Evolutionary conservation across 768 basidiomycete genomes (phyloP), one percentile per base, ranked within the genome.

Genomic region (Lactarius indigo): DNA sequence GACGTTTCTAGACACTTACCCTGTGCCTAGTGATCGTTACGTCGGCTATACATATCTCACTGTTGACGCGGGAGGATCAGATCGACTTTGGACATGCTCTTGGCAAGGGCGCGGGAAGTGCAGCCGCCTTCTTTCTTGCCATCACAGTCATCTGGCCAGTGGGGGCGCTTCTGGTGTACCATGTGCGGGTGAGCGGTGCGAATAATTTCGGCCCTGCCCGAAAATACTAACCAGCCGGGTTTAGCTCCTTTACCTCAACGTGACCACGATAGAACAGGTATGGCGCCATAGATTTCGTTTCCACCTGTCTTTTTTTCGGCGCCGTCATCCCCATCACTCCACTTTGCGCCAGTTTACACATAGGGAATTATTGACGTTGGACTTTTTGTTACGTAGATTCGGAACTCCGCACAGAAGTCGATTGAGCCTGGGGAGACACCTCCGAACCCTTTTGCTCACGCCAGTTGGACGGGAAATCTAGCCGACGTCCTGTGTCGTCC

Each of bases 231-330:
- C 69, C 52, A 52, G 64, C 30, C 54, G 35, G 64, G 60, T 66
- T 41, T 75, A 92, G 89, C 82, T 98, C 57, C 78, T 96, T 61
- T 75, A 94, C 37, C 80, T 94, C 69, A 96, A 96, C 76, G 83
- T 94, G 41, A 97, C 96, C 10, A 98, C 95, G n/a, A 94, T 98
- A 68, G 96, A 98, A 79, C 93, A 94, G 84, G 90, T 91, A 75
- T 47, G 66, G 66, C 1, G 26, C 61, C 72, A 62, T 66, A 47
- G 41, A 33, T 37, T 63, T 68, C 63, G 64, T 70, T 64, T 62
- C 62, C 69, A 73, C 70, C 50, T 23, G 54, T 64, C 42, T 50
- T 56, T 54, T 50, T 56, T n/a, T 57, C 63, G 33, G 64, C 55
- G 56, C 64, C 57, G 31, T 59, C 64, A 61, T 58, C 55, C 26